Conservation (phyloP, 1,139 yeast genomes). For the Diutina pseudorugosa region DNA sequence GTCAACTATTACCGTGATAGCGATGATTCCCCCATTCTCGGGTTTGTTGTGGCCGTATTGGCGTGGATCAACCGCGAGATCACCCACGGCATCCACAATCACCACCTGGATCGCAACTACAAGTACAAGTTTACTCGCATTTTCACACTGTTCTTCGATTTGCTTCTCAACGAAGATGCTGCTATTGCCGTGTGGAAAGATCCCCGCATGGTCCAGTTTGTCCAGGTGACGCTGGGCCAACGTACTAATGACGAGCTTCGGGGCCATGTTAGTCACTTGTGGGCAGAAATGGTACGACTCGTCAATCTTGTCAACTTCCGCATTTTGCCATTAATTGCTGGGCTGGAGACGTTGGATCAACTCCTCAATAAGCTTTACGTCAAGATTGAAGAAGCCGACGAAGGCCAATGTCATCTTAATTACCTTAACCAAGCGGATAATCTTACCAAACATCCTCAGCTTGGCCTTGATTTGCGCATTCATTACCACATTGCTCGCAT, state of each 20-base stretch:
- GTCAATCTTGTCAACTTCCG: conserved; percentile 21
- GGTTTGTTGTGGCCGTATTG: neutral
- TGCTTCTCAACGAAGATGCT: conserved; percentile 10
- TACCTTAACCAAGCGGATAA: conserved; percentile 13
- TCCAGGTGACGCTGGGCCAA: conserved; percentile 10
- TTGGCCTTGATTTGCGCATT: neutral
- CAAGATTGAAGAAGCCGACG: conserved; percentile 9
- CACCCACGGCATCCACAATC: neutral
- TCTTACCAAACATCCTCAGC: conserved; percentile 7
- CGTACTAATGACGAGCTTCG: conserved; percentile 16
- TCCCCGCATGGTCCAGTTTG: conserved; percentile 18
- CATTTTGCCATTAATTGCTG: conserved; percentile 15
- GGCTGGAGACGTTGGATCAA: conserved; percentile 14
- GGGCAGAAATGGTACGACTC: conserved; percentile 25
- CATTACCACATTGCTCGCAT: neutral
- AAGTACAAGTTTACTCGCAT: conserved; percentile 12
- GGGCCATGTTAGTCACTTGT: conserved; percentile 21
- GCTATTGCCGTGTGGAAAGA: conserved; percentile 25
- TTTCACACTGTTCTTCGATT: conserved; percentile 11
- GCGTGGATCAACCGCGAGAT: conserved; percentile 4
- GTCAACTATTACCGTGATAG: neutral
- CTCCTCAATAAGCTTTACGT: conserved; percentile 12
- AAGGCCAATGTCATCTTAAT: neutral
- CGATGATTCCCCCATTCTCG: neutral
- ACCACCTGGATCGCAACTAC: neutral